These are phyloP conservation scores for Cairneyella variabilis DNA, from an alignment of 495 filamentous ascomycete species.

Conservation along the genomic window DNA sequence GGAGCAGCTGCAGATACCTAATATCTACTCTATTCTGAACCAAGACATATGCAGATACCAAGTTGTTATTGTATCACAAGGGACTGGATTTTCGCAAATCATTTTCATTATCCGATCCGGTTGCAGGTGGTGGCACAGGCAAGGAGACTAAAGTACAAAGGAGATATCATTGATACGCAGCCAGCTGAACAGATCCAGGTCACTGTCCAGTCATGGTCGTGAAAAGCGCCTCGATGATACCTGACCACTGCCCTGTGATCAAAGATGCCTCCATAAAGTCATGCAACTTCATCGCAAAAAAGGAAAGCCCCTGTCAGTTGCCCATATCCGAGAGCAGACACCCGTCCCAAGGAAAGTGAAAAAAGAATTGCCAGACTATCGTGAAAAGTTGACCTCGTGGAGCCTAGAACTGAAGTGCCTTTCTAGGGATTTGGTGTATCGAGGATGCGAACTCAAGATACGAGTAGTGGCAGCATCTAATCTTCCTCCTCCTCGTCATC, in stretches of 20 bases:
- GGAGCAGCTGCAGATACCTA: too few relatives aligned
- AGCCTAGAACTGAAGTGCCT: slow-evolving; percentile 27
- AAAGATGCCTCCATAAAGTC: slow-evolving; percentile 22
- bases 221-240: slow-evolving; percentile 24
- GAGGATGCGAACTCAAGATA: slow-evolving; percentile 17
- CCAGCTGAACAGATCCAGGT: slow-evolving; percentile 18
- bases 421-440: slow-evolving; percentile 29
- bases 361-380: slow-evolving; percentile 29
- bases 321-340: slow-evolving; percentile 38
- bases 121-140: slow-evolving; percentile 20
- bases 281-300: slow-evolving; percentile 21
- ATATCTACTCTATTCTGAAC: too few relatives aligned
- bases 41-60: too few relatives aligned
- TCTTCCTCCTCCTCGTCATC: slow-evolving; percentile 43
- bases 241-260: slow-evolving; percentile 22
- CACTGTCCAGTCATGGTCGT: slow-evolving; percentile 18
- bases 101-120: slow-evolving; percentile 4
- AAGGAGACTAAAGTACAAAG: slow-evolving; percentile 27
- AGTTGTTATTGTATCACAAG: background rate
- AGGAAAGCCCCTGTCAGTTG: slow-evolving; percentile 11
- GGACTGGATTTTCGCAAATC: background rate
- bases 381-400: slow-evolving; percentile 19
- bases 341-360: slow-evolving; percentile 43
- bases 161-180: slow-evolving; percentile 22
- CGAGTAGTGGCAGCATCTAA: slow-evolving; percentile 16